Evolutionary conservation across 441 rosid species (phyloP).

Genomic region (Hypseocharis bilobata): DNA sequence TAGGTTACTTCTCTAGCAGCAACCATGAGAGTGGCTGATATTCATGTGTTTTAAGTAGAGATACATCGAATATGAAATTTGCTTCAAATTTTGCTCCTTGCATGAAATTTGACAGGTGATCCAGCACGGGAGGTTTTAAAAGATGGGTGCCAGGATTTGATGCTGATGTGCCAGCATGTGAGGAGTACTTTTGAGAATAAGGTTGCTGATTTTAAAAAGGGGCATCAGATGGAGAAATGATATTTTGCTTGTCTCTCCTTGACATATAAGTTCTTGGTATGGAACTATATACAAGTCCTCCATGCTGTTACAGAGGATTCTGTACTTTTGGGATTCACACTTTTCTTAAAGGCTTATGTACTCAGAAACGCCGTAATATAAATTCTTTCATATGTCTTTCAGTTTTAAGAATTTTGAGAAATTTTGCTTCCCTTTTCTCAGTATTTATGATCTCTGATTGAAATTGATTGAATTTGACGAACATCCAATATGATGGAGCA

Average conservation of each 20-base stretch:
- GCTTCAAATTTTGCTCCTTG: background rate
- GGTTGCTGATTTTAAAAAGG: background rate
- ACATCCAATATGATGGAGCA: no score
- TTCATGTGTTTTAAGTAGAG: background rate
- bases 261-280: no score
- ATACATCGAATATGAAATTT: background rate
- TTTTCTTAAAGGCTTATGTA: no score
- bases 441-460: no score
- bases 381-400: no score
- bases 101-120: no score
- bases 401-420: no score
- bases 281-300: background rate
- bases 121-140: slow-evolving; percentile 33
- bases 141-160: slow-evolving; percentile 72
- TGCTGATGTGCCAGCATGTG: slow-evolving; percentile 66
- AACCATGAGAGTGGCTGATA: background rate
- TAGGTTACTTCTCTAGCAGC: background rate
- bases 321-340: background rate
- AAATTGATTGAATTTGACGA: no score
- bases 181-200: slow-evolving; percentile 26
- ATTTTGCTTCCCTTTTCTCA: no score
- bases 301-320: background rate
- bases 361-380: no score
- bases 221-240: background rate
- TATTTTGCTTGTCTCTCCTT: background rate